These are phyloP conservation scores for Parasitella parasitica DNA, from an alignment of 371 early-diverging fungal species.

Conservation along the genomic window DNA sequence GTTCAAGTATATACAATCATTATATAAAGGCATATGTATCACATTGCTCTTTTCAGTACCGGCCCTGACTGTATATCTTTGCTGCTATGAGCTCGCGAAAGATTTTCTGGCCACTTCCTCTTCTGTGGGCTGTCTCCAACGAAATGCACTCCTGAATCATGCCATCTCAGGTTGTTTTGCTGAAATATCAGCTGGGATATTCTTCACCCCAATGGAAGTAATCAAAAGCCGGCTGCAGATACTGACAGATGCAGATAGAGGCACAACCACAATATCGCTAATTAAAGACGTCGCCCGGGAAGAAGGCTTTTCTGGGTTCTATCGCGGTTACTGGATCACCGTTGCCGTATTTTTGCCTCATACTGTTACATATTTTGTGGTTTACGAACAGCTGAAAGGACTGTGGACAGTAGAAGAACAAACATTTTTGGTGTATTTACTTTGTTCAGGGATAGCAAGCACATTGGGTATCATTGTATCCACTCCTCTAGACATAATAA, in stretches of 20 bases:
- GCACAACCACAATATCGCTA: not conserved
- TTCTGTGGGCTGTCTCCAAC: not conserved
- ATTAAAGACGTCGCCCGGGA: constrained; percentile 36
- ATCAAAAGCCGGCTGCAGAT: constrained; percentile 70
- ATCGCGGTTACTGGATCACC: constrained; percentile 67
- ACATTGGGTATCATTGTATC: constrained; percentile 86
- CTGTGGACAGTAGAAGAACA: constrained; percentile 22
- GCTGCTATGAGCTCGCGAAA: constrained; percentile 64
- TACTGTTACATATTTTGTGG: constrained; percentile 66
- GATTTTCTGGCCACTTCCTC: constrained; percentile 7
- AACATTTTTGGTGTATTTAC: constrained; percentile 47
- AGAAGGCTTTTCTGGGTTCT: constrained; percentile 67
- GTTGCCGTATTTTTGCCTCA: constrained; percentile 67
- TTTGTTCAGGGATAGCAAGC: constrained; percentile 58
- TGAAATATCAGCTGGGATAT: constrained; percentile 52
- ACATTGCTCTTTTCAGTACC: constrained; percentile 71
- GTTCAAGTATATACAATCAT: constrained; percentile 7
- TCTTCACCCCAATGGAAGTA: constrained; percentile 84
- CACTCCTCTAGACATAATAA: constrained; percentile 95
- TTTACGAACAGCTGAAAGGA: constrained; percentile 71
- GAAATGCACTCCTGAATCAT: constrained; percentile 25
- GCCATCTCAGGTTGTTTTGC: constrained; percentile 47
- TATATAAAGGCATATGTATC: constrained; percentile 64
- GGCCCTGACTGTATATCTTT: constrained; percentile 67
- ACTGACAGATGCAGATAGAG: not conserved